A percentile compares a stretch with the other conserved stretches of the same genome.
These are phyloP conservation scores for Amanita molliuscula DNA, from an alignment of 768 basidiomycete genomes.

Conservation along the genomic window DNA sequence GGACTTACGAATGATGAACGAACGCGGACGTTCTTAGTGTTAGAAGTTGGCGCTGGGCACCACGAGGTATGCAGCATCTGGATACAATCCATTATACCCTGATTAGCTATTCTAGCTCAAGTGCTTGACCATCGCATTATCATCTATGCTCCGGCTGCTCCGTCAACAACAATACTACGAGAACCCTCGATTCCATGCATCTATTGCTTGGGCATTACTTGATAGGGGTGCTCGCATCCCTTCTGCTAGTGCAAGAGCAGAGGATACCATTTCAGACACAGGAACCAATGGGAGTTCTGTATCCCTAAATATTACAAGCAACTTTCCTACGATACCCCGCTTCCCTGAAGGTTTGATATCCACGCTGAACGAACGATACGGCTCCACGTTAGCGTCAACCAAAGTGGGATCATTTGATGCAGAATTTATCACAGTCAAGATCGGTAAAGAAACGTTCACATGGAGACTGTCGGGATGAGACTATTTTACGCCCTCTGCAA, in stretches of 20 bases:
- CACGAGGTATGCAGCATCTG: conserved; percentile 38
- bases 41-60: conserved; percentile 82
- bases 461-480: conserved; percentile 29
- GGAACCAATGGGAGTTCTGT: conserved; percentile 8
- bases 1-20: conserved; percentile 71
- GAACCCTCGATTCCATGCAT: conserved; percentile 78
- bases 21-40: conserved; percentile 69
- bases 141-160: conserved; percentile 44
- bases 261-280: conserved; percentile 10
- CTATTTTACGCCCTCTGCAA: not conserved
- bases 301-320: conserved; percentile 8
- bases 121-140: conserved; percentile 41
- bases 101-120: conserved; percentile 39
- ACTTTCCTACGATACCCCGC: conserved; percentile 37
- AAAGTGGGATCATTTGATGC: conserved; percentile 41
- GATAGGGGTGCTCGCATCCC: conserved; percentile 15
- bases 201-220: conserved; percentile 81
- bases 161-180: conserved; percentile 76
- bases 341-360: conserved; percentile 41
- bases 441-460: conserved; percentile 53
- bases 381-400: conserved; percentile 28
- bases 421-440: conserved; percentile 48
- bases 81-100: not conserved
- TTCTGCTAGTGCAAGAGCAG: conserved; percentile 9
- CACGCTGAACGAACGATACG: conserved; percentile 38